Evolutionary conservation across 192 early-diverging fungal genomes (phyloP).

Genomic region (Backusella westeae): DNA sequence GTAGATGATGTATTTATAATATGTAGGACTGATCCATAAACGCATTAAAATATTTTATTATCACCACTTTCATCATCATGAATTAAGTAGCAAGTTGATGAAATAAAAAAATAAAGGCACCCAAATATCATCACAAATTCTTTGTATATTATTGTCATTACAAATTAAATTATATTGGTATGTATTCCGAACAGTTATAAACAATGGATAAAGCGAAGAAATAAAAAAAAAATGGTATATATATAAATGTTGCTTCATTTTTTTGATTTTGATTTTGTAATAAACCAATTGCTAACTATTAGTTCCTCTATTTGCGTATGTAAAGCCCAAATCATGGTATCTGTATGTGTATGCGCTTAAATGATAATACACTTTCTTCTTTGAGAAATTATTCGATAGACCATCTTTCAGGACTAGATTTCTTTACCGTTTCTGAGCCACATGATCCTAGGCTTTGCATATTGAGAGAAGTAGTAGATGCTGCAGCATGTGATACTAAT

Average conservation of each 20-base stretch:
- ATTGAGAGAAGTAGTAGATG: constrained; percentile 12
- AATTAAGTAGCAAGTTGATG: too few relatives aligned
- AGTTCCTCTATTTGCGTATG: not conserved
- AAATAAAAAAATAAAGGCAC: too few relatives aligned
- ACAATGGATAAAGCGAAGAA: not conserved
- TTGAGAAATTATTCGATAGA: constrained; percentile 35
- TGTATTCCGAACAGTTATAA: not conserved
- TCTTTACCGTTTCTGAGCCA: constrained; percentile 9
- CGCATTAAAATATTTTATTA: too few relatives aligned
- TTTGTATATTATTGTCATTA: not conserved
- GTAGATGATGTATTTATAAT: too few relatives aligned
- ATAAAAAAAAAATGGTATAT: not conserved
- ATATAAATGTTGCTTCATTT: not conserved
- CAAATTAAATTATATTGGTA: not conserved
- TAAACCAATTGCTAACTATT: not conserved
- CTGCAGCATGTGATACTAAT: constrained; percentile 28
- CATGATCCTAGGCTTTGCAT: constrained; percentile 29
- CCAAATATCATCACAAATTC: too few relatives aligned
- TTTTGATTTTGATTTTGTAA: not conserved
- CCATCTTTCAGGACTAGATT: constrained; percentile 29
- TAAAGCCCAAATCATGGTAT: not conserved
- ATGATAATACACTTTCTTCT: not conserved
- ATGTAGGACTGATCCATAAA: too few relatives aligned
- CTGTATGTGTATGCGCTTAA: not conserved
- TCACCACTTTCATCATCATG: too few relatives aligned